Base-by-base conservation (phyloP, 202 grass and related monocot species). In the Sporobolus alterniflorus region DNA sequence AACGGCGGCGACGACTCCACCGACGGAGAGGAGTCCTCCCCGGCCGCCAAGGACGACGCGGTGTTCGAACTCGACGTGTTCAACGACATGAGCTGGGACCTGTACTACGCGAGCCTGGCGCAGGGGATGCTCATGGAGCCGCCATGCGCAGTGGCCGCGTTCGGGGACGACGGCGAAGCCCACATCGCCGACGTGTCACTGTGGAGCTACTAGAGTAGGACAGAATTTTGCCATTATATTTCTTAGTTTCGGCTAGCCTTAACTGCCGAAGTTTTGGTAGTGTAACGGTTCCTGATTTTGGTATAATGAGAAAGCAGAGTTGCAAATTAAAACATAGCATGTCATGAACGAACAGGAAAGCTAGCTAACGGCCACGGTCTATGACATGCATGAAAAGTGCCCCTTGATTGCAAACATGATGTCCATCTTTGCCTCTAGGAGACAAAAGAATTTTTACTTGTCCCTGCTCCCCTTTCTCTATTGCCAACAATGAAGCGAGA, bases 81-180 rank as follows among this genome's bases (percentile, higher is more conserved):
- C 11, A 67, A 71, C 3, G 91, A 92, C 46, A 86, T 97, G 92
- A 87, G 89, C 64, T 87, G 84, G 86, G 88, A 74, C 22, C 14
- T 87, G 36, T 98, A 98, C 81, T 98, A 91, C 69, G 67, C 88
- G 66, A 87, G 92, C 83, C 17, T 94, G 73, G 92, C 88, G n/a
- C 92, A 98, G 83, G 90, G 73, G n/a, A 83, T 92, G 78, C 84
- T 94, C 9, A 36, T 93, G 78, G 88, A 83, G 49, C 90, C 88
- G 63, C 92, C 92, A 18, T 83, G 46, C 11, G 4, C 22, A 0
- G 33, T 61, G 0, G 46, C 67, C 2, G 74, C 77, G 34, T 49
- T 56, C 54, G 67, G 50, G 10, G 74, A 89, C 13, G 84, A 69
- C 6, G 84, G 48, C 11, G 50, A 28, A 33, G 16, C 62, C 21